Conservation (phyloP, 768 basidiomycete genomes). For the Russula ochroleuca region DNA sequence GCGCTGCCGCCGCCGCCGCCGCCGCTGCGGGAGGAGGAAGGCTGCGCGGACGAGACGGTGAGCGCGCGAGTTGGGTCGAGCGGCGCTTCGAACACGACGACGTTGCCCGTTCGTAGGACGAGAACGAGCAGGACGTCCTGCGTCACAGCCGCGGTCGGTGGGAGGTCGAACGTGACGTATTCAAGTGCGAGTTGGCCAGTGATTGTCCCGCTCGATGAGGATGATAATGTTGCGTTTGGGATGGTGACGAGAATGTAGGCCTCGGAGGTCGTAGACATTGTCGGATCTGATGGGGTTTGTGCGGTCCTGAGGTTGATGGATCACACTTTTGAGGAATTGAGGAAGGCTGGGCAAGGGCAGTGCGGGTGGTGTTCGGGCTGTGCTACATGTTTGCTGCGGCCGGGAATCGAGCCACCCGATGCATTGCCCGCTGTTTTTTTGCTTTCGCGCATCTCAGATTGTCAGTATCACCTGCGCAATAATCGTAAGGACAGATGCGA, state of each 20-base stretch:
- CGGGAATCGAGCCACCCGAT: not conserved
- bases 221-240: conserved; percentile 22
- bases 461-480: not conserved
- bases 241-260: conserved; percentile 25
- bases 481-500: too few species aligned
- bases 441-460: too few species aligned
- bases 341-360: not conserved
- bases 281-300: not conserved
- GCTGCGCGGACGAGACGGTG: conserved; percentile 14
- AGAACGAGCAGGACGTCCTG: conserved; percentile 26
- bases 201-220: conserved; percentile 14
- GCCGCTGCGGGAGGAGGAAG: not conserved
- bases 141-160: not conserved
- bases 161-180: conserved; percentile 23
- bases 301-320: not conserved
- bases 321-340: not conserved
- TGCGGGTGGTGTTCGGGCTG: not conserved
- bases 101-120: conserved; percentile 21
- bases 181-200: conserved; percentile 22
- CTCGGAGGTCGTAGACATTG: conserved; percentile 11
- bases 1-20: not conserved
- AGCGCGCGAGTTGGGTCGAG: conserved; percentile 24
- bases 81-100: conserved; percentile 21
- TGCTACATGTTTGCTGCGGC: not conserved
- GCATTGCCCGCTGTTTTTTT: not conserved